phyloP scores from a whole-genome alignment of 140 eudicot species.

The Erigeron philadelphicus region DNA sequence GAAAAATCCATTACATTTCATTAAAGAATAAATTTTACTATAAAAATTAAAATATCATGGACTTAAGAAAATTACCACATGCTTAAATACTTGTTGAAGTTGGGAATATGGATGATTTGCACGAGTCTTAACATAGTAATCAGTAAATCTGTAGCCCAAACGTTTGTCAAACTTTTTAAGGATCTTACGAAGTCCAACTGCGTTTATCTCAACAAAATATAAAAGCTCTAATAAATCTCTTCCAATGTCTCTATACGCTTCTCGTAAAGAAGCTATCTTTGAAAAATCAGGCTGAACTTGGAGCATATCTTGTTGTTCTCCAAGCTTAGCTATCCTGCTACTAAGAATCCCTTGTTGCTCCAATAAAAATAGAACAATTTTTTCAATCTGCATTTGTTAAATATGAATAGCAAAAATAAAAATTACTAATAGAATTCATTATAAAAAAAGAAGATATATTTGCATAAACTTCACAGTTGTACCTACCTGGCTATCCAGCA shows the following conservation, averaged over 20 bases:
- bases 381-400: constrained; percentile 60
- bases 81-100: constrained; percentile 96
- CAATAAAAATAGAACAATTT: constrained; percentile 72
- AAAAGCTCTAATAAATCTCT: constrained; percentile 70
- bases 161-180: constrained; percentile 96
- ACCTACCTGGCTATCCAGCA: constrained; percentile 80
- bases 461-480: neutral
- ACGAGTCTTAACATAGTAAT: constrained; percentile 82
- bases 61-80: constrained; percentile 52
- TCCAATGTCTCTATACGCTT: constrained; percentile 74
- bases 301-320: constrained; percentile 52
- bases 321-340: constrained; percentile 61
- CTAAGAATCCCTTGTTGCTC: constrained; percentile 91
- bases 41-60: neutral
- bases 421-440: neutral
- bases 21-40: neutral
- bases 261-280: constrained; percentile 54
- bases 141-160: constrained; percentile 72
- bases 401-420: neutral
- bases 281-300: constrained; percentile 56
- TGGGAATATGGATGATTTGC: constrained; percentile 97
- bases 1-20: constrained; percentile 24
- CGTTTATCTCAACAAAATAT: constrained; percentile 79
- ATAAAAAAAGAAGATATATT: neutral
- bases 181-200: constrained; percentile 83